Base-by-base conservation (phyloP, 1,284 basidiomycete genomes). In the Mycosarcoma mackinlayi region DNA sequence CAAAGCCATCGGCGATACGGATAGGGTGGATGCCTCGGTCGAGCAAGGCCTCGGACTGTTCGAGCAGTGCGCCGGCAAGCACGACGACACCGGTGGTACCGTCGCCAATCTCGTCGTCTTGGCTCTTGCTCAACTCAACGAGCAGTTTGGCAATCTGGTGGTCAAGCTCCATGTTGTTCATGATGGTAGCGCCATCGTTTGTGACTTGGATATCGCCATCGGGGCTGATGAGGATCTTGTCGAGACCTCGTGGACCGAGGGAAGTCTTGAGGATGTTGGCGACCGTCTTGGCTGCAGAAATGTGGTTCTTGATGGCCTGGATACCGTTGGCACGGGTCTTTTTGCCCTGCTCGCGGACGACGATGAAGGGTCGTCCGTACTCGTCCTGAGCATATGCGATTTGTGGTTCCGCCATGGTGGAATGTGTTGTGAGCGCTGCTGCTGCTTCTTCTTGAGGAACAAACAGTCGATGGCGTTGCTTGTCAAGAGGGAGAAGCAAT, bases 151-250 rank as follows among this genome's bases (percentile, higher is more conserved):
- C 95, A 80, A 98, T 95, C 85, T 96, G 94, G 83, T 98, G 94
- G 80, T 98, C 95, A 47, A 98, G 93, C 85, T 98, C 72, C 74
- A 79, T 78, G 58, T 78, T 76, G 64, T 76, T 75, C 76, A 81
- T 77, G 56, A 83, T 82, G 24, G 82, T 81, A 13, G 95, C 95
- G 47, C 95, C 95, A 85, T 98, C 95, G 85, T 98, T 98, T 19
- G 95, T 98, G 41, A 98, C 95, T 45, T 94, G 98, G 78, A 98
- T 98, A 80, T 98, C 95, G 47, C 95, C 95, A 86, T 98, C 95
- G 25, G 94, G 91, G 37, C 93, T 94, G 82, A 98, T 97, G 81
- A 98, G 88, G 83, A 98, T 98, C 89, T 98, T 98, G 88, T 98
- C 96, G 59, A 98, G 88, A 45, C 95, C 94, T 86, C 94, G 87